Base-by-base conservation (phyloP, 2,329 filamentous ascomycete species). In the Leptographium lundbergii region DNA sequence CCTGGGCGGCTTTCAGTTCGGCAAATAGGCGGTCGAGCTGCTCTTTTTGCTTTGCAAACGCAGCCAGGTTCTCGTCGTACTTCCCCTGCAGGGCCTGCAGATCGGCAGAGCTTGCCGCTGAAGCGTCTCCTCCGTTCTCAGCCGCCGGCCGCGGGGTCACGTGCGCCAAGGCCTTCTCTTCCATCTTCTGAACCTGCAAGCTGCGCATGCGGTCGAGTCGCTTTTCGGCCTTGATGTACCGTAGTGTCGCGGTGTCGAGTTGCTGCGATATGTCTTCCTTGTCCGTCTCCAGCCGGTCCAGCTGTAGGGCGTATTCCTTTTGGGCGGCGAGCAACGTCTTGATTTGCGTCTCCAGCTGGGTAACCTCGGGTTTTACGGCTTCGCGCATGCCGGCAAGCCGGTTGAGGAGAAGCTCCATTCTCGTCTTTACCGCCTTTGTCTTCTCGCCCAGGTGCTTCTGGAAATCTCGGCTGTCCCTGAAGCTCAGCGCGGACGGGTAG, bases 141-240 rank as follows among this genome's bases (percentile, higher is more conserved):
- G 77, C 74, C 25, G 68, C 72, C 68, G 77, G 69, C 6, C 71
- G 69, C 67, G 74, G 76, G 7, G 79, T 74, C 17, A 81, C 82
- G 60, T 86, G 86, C 60, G 88, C 81, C 57, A 91, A 81, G 36
- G 91, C 91, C 72, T 96, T 89, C 67, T 90, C 88, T 70, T 97
- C 94, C 61, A 99, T 74, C 70, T 95, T 96, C 62, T 91, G 88
- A 1, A 96, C 91, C 60, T 95, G 91, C 19, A 85, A 76, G 69
- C 94, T 99, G 72, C 89, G 92, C 27, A 87, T 83, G 51, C 94
- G 84, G 70, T 99, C 94, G 57, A 97, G 77, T 70, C 91, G 94
- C 75, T 95, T 95, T 71, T 99, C 94, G 0, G 94, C 94, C 65
- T 95, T 89, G 76, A 97, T 89, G 68, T 95, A 97, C 64, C 94